phyloP scores from a whole-genome alignment of 768 basidiomycete genomes.

The Mycena vulgaris region DNA sequence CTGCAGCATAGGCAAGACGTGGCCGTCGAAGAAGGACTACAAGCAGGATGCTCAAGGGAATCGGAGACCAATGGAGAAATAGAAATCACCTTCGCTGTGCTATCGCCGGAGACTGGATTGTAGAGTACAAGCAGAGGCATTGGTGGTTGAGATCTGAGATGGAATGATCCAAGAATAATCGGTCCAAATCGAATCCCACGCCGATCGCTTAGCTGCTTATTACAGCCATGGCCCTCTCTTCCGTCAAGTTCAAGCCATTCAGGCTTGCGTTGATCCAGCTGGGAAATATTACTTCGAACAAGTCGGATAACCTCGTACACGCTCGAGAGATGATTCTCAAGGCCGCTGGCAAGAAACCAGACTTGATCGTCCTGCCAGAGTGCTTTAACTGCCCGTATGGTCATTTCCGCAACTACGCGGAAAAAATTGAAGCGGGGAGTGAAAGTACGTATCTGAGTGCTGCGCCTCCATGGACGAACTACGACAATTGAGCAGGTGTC shows the following conservation, averaged over 20 bases:
- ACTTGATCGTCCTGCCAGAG: slow-evolving; percentile 93
- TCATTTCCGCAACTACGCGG: slow-evolving; percentile 89
- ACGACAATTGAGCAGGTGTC: slow-evolving; percentile 54
- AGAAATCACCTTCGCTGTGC: slow-evolving; percentile 58
- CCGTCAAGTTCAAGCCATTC: slow-evolving; percentile 73
- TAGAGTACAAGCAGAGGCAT: slow-evolving; percentile 76
- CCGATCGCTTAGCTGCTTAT: neutral
- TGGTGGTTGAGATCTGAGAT: neutral
- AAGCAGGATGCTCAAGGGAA: neutral
- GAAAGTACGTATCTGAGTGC: slow-evolving; percentile 61
- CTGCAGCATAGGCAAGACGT: slow-evolving; percentile 76
- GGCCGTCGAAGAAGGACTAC: slow-evolving; percentile 65
- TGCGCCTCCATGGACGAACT: neutral
- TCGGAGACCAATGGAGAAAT: neutral
- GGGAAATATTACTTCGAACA: slow-evolving; percentile 79
- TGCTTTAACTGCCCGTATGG: slow-evolving; percentile 93
- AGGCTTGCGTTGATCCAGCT: slow-evolving; percentile 93
- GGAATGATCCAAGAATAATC: neutral
- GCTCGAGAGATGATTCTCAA: slow-evolving; percentile 85
- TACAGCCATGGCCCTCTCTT: slow-evolving; percentile 5
- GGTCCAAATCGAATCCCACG: too few relatives aligned
- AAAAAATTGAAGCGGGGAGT: slow-evolving; percentile 79
- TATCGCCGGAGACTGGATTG: slow-evolving; percentile 83
- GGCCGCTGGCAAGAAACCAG: slow-evolving; percentile 80
- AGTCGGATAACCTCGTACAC: slow-evolving; percentile 85